Percentiles rank a stretch among this genome's conserved stretches.
These are phyloP conservation scores for Sergeia podlipaevii DNA, from an alignment of 208 protist species.

Conservation along the genomic window DNA sequence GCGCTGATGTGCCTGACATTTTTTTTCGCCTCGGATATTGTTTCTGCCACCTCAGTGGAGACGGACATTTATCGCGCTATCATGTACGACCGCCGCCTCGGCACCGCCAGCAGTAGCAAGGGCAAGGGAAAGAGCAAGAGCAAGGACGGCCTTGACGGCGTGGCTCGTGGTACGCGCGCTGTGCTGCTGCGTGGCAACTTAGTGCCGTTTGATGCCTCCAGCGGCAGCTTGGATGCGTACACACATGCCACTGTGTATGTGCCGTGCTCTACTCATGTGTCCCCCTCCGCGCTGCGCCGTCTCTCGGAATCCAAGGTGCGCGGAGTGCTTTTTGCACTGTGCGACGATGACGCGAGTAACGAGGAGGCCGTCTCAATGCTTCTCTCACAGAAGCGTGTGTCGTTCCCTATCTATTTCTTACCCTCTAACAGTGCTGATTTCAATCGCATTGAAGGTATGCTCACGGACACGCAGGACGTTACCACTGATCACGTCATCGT, in stretches of 20 bases:
- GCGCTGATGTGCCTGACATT: neutral
- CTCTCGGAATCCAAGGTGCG: conserved; percentile 23
- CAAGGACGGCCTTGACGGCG: conserved; percentile 17
- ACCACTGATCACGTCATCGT: conserved; percentile 39
- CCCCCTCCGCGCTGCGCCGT: conserved; percentile 21
- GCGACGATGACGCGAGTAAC: conserved; percentile 34
- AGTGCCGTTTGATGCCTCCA: neutral
- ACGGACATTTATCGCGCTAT: conserved; percentile 40
- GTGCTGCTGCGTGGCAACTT: too few species aligned
- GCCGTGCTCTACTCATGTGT: conserved; percentile 39
- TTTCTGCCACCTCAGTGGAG: conserved; percentile 25
- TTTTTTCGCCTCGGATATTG: neutral
- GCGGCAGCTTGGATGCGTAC: conserved; percentile 12
- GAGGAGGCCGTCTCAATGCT: conserved; percentile 38
- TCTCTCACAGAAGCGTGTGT: neutral
- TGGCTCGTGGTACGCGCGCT: conserved; percentile 27
- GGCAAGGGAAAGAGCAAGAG: conserved; percentile 7
- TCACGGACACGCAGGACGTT: conserved; percentile 13
- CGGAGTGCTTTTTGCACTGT: conserved; percentile 51
- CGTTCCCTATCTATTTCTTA: conserved; percentile 62
- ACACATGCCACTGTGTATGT: conserved; percentile 49
- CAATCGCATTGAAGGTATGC: neutral
- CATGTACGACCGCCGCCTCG: conserved; percentile 39
- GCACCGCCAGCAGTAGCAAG: neutral
- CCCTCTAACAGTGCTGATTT: neutral